Evolutionary conservation across 2,329 filamentous ascomycete genomes (phyloP).

Genomic region (Pseudopyricularia javanii): DNA sequence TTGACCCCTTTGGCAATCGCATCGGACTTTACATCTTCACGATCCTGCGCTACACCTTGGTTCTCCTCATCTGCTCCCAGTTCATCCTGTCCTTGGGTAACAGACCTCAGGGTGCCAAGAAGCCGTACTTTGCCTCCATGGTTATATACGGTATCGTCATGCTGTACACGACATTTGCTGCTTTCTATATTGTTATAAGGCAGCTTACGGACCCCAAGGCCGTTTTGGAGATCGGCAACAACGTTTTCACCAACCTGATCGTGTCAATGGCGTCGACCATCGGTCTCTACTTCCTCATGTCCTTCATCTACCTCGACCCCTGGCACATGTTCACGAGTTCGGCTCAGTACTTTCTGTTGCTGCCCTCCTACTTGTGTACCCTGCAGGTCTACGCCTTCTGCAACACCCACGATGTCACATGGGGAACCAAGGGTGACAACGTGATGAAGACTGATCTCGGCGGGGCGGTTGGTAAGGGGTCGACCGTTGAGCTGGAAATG

Average conservation of each 20-base stretch:
- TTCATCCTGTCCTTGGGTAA: slow-evolving; percentile 97
- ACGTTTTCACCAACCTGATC: slow-evolving; percentile 90
- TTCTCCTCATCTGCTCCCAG: slow-evolving; percentile 83
- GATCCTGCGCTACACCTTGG: slow-evolving; percentile 71
- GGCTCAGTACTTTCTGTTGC: slow-evolving; percentile 80
- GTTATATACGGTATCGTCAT: slow-evolving; percentile 89
- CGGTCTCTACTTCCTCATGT: slow-evolving; percentile 93
- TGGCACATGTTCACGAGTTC: slow-evolving; percentile 98
- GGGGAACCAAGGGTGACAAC: slow-evolving; percentile 98
- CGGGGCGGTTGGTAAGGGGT: slow-evolving; percentile 64
- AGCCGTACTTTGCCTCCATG: slow-evolving; percentile 79
- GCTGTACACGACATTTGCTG: slow-evolving; percentile 85
- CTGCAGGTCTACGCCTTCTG: slow-evolving; percentile 98
- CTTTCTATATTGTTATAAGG: slow-evolving; percentile 77
- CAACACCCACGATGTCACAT: slow-evolving; percentile 97
- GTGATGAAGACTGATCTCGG: slow-evolving; percentile 87
- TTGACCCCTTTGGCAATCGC: slow-evolving; percentile 86
- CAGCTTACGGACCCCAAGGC: slow-evolving; percentile 45
- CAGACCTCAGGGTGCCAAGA: slow-evolving; percentile 85
- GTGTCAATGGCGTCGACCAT: slow-evolving; percentile 80
- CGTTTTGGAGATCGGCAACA: slow-evolving; percentile 51
- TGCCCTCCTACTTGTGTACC: slow-evolving; percentile 92
- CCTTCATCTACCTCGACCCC: slow-evolving; percentile 89
- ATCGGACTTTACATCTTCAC: slow-evolving; percentile 79
- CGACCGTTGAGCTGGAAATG: slow-evolving; percentile 92